Evolutionary conservation across 2,329 filamentous ascomycete genomes (phyloP), one percentile per base, ranked within the genome.

Genomic region (Xylaria hypoxylon): DNA sequence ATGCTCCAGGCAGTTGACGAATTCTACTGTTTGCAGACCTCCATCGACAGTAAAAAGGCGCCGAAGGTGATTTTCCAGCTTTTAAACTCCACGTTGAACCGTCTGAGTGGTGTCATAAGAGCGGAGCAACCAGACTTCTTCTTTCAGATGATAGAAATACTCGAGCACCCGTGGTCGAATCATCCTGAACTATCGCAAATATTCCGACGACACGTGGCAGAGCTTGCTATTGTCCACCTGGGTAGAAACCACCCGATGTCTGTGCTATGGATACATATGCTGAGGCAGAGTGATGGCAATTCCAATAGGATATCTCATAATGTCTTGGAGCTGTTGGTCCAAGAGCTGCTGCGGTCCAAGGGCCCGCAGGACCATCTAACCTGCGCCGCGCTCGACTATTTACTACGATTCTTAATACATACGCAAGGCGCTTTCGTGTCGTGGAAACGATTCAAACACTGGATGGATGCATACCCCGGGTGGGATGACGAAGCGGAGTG

Each of bases 171-270:
- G 11, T 71, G 70, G 71, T 71, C 71, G 44, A 64, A 59, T 7
- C 66, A 72, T 59, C 35, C 57, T 50, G 52, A 68, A 17, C 48
- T 73, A 42, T 59, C 69, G 56, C 60, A 48, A 2, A 70, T 70
- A 55, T 73, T 73, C 61, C 69, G 69, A 51, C 61, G 62, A n/a
- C 70, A 72, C 56, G 63, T 72, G 17, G 65, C 63, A 24, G 71
- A 73, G 24, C 69, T 73, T 35, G 68, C 68, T 13, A 42, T 63
- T 17, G 66, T 59, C 24, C 64, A 71, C 40, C 65, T 72, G 40
- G 71, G 71, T 17, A 40, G 17, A 26, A 70, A 68, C 11, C 71
- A 73, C 28, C 71, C 71, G 3, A 62, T 73, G 47, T 62, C 69
- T n/a, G 57, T 72, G 22, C 38, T 71, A 52, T 71, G 69, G 69